Percentiles rank a stretch among this genome's conserved stretches.
These are phyloP conservation scores for Scutellaria baicalensis DNA, from an alignment of 257 asterid species.

Conservation along the genomic window DNA sequence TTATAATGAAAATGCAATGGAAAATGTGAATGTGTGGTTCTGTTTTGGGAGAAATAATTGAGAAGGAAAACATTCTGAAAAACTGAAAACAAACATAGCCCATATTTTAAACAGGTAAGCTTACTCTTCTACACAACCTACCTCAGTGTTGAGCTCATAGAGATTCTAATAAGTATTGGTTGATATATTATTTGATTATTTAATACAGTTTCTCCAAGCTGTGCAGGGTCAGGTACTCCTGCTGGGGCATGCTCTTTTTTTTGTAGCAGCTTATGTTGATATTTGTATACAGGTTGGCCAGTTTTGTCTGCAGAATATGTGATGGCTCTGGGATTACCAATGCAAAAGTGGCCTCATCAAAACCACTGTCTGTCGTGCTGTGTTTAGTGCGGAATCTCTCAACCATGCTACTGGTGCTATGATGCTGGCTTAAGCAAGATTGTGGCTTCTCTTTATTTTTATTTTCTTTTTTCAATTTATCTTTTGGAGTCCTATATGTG, in stretches of 20 bases:
- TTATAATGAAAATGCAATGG: too few relatives aligned
- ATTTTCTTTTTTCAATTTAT: neutral
- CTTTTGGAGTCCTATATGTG: neutral
- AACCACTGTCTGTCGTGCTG: neutral
- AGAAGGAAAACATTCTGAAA: too few relatives aligned
- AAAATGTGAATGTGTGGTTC: too few relatives aligned
- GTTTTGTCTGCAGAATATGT: constrained; percentile 25
- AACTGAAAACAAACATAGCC: too few relatives aligned
- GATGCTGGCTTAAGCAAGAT: neutral
- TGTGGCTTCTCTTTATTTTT: neutral
- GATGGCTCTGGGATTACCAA: neutral
- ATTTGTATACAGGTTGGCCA: constrained; percentile 48
- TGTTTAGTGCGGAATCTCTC: neutral
- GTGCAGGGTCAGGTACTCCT: constrained; percentile 47
- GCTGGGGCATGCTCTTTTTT: constrained; percentile 27
- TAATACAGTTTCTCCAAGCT: constrained; percentile 29
- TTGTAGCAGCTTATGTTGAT: constrained; percentile 35
- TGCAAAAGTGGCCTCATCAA: constrained; percentile 1
- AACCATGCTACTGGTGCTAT: neutral
- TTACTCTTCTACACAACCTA: neutral
- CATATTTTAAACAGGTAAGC: constrained; percentile 22
- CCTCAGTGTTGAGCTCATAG: neutral
- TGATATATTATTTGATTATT: neutral
- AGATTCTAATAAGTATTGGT: neutral
- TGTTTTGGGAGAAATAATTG: too few relatives aligned